Percentiles rank a stretch among this genome's conserved stretches.
Conservation (phyloP, 2,329 filamentous ascomycete genomes). For the Calonectria naviculata region DNA sequence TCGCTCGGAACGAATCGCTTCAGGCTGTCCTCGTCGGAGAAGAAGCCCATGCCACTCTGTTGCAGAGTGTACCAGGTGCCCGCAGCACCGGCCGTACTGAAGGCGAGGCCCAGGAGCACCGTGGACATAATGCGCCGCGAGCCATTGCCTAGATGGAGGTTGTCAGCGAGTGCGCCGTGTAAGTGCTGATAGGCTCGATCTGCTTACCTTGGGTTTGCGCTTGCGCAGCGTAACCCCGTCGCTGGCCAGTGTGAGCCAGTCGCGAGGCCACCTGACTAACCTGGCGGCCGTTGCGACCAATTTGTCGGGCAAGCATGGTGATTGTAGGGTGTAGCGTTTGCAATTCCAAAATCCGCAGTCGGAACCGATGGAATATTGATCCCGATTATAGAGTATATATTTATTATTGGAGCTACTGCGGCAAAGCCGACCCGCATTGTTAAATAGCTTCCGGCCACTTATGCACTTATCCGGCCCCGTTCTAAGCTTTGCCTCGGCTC, state of each 20-base stretch:
- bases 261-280: slow-evolving; percentile 37
- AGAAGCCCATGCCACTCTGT: slow-evolving; percentile 50
- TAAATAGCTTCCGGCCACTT: slow-evolving; percentile 28
- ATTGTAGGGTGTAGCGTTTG: not conserved
- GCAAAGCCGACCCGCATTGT: slow-evolving; percentile 28
- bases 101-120: slow-evolving; percentile 44
- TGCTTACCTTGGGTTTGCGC: slow-evolving; percentile 30
- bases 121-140: slow-evolving; percentile 39
- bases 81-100: slow-evolving; percentile 45
- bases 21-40: slow-evolving; percentile 78
- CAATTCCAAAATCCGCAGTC: not conserved
- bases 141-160: slow-evolving; percentile 24
- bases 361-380: not conserved
- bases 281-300: slow-evolving; percentile 38
- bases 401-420: slow-evolving; percentile 39
- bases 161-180: slow-evolving; percentile 26
- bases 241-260: slow-evolving; percentile 27
- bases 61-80: slow-evolving; percentile 50
- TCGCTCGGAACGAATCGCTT: slow-evolving; percentile 69
- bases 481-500: not conserved
- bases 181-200: slow-evolving; percentile 3
- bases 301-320: slow-evolving; percentile 37
- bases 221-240: slow-evolving; percentile 41
- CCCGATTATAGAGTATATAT: slow-evolving; percentile 24
- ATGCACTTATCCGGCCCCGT: slow-evolving; percentile 31